Evolutionary conservation across 2,329 filamentous ascomycete genomes (phyloP), one percentile per base, ranked within the genome.

Genomic region (Sclerotinia spermophila): DNA sequence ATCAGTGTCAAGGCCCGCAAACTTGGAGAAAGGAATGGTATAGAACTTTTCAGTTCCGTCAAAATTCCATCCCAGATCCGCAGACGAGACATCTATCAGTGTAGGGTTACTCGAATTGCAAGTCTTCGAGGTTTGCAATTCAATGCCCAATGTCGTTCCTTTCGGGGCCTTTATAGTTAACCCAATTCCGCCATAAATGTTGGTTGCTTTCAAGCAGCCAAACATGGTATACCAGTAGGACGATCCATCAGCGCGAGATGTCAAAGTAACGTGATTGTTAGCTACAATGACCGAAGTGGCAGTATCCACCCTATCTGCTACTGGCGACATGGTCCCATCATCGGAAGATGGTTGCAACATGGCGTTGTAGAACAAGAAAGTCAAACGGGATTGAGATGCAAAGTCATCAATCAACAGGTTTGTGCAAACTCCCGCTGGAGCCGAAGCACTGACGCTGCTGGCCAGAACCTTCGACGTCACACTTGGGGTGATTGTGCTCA

Each of bases 341-440:
- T 88, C 85, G 45, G 86, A 87, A 8, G 84, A 84, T 5, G 87
- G 82, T 73, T 85, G 80, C 3, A 85, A 80, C 79, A 89, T 80
- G 51, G 87, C 82, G 76, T 89, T 89, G 81, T 89, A 89, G 75
- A 82, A 85, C 24, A 89, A 79, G 78, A 89, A 89, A 1, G 85
- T 87, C 67, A 89, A 78, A 42, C 87, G 85, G 8, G 87, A 89
- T 76, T 89, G 87, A 13, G 87, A 89, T 68, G 82, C 82, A 83
- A 85, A 89, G 79, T 89, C 87, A 73, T 89, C 87, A 68, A 89
- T 82, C 38, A 87, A 76, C 10, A 86, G 78, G 48, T 80, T 77
- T 17, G 79, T 78, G 75, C 84, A 86, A 45, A 72, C 68, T 64
- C 71, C 70, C 67, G 69, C 59, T 33, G 64, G 69, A 40, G 71